These are phyloP conservation scores for Micractinium conductrix DNA, from an alignment of 139 green algal species.

Conservation along the genomic window DNA sequence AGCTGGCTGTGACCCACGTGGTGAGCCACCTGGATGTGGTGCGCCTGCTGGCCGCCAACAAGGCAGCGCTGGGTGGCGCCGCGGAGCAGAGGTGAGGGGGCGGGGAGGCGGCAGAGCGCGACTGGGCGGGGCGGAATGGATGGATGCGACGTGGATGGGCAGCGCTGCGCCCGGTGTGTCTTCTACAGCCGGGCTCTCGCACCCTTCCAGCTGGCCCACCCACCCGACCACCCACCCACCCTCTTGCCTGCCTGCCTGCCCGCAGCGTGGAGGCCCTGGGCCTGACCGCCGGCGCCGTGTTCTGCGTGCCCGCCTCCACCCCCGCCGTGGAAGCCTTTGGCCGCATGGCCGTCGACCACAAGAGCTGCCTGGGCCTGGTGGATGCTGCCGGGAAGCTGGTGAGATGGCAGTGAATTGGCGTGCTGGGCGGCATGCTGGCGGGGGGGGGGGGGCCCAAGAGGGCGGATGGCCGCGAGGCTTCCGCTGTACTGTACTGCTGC, in stretches of 20 bases:
- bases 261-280: slow-evolving; percentile 18
- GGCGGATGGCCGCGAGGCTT: not conserved
- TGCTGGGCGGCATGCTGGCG: not conserved
- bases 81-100: too few species aligned
- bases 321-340: slow-evolving; percentile 52
- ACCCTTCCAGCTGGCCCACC: too few species aligned
- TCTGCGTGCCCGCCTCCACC: slow-evolving; percentile 32
- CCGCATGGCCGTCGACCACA: slow-evolving; percentile 60
- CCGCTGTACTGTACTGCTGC: not conserved
- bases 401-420: not conserved
- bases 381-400: slow-evolving; percentile 27
- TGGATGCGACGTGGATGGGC: too few species aligned
- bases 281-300: slow-evolving; percentile 36
- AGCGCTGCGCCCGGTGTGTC: too few species aligned
- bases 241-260: too few species aligned
- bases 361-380: slow-evolving; percentile 55
- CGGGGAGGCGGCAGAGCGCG: too few species aligned
- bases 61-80: slow-evolving; percentile 46
- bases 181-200: too few species aligned
- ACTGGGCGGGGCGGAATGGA: too few species aligned
- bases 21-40: slow-evolving; percentile 55
- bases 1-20: slow-evolving; percentile 48
- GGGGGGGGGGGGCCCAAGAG: not conserved
- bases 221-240: too few species aligned
- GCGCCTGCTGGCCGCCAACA: slow-evolving; percentile 45